These are phyloP conservation scores for Cladobotryum mycophilum DNA, from an alignment of 2,329 filamentous ascomycete species.

Conservation along the genomic window DNA sequence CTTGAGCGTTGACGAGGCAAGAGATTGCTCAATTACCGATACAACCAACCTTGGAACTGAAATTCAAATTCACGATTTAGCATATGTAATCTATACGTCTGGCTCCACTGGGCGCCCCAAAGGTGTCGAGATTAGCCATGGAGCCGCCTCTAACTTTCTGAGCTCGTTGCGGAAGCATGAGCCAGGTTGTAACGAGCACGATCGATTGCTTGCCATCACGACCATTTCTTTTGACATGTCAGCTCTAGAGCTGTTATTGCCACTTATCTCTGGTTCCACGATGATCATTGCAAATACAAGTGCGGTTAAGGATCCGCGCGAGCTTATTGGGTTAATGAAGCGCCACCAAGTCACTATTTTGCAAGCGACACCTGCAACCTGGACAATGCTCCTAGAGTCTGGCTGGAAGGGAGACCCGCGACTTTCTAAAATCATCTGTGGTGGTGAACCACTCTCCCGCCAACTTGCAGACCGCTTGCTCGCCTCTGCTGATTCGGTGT, in stretches of 20 bases:
- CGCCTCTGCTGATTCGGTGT: no score
- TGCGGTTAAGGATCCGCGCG: no score
- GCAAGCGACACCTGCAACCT: slow-evolving; percentile 15
- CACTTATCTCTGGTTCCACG: slow-evolving; percentile 14
- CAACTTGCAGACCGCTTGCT: no score
- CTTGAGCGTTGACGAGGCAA: no score
- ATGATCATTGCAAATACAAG: neutral
- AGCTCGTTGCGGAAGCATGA: slow-evolving; percentile 10
- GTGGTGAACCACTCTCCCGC: neutral
- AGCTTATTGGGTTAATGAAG: neutral
- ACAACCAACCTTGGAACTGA: no score
- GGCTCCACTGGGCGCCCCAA: slow-evolving; percentile 30
- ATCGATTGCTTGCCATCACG: slow-evolving; percentile 15
- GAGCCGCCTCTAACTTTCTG: slow-evolving; percentile 11
- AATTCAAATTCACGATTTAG: slow-evolving; percentile 14
- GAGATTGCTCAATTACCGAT: no score
- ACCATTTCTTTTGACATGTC: slow-evolving; percentile 17
- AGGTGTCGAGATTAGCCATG: slow-evolving; percentile 29
- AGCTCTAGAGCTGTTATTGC: slow-evolving; percentile 13
- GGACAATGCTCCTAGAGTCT: slow-evolving; percentile 16
- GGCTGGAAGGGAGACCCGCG: slow-evolving; percentile 12
- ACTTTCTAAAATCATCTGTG: slow-evolving; percentile 12
- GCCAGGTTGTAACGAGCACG: slow-evolving; percentile 2
- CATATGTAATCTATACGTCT: slow-evolving; percentile 28
- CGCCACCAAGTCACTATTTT: slow-evolving; percentile 13